A percentile compares a stretch with the other conserved stretches of the same genome.
Evolutionary conservation across 352 stramenopile species (phyloP).

Genomic region (Pythium aristosporum): DNA sequence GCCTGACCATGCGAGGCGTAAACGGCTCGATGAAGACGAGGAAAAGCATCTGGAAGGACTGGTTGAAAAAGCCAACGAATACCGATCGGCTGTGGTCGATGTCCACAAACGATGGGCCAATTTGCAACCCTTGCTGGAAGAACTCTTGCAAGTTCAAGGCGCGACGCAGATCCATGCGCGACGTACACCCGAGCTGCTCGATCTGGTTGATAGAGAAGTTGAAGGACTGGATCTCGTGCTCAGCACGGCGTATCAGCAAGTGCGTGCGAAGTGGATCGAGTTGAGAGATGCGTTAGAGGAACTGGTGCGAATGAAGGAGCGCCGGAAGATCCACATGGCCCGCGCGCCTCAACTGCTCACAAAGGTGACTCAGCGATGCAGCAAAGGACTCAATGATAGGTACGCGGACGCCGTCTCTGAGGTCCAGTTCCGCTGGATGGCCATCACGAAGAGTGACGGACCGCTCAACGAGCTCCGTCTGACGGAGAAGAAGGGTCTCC

Average conservation of each 20-base stretch:
- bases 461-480: constrained; percentile 62
- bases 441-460: constrained; percentile 57
- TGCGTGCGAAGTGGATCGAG: constrained; percentile 52
- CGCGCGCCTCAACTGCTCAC: constrained; percentile 53
- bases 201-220: constrained; percentile 42
- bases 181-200: constrained; percentile 48
- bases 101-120: constrained; percentile 73
- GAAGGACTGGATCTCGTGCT: constrained; percentile 67
- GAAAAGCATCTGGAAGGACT: constrained; percentile 38
- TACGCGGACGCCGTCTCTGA: constrained; percentile 61
- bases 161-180: constrained; percentile 50
- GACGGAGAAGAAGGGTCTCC: constrained; percentile 63
- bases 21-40: constrained; percentile 29
- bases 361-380: constrained; percentile 49
- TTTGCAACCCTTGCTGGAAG: constrained; percentile 59
- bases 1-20: constrained; percentile 26
- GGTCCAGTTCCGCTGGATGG: constrained; percentile 76
- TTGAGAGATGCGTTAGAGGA: constrained; percentile 50
- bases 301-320: constrained; percentile 56
- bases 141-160: constrained; percentile 55
- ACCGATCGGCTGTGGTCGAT: constrained; percentile 46
- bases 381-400: constrained; percentile 46
- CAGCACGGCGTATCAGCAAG: constrained; percentile 59
- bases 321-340: constrained; percentile 60
- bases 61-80: constrained; percentile 37